These are phyloP conservation scores for Ophiosphaerella herpotricha DNA, from an alignment of 2,329 filamentous ascomycete genomes.

Conservation along the genomic window DNA sequence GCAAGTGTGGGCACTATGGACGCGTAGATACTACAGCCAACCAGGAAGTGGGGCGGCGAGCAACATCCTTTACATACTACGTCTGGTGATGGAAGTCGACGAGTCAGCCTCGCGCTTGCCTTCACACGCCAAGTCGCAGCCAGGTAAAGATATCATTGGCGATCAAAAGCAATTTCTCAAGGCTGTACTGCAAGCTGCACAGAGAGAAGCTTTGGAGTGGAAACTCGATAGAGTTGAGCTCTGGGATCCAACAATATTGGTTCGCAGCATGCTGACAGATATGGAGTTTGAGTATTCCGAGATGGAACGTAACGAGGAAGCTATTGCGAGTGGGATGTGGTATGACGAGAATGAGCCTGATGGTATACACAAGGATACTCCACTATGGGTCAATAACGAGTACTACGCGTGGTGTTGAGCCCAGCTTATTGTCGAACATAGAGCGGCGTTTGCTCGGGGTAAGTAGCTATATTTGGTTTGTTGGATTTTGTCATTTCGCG, in stretches of 20 bases:
- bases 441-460: background rate
- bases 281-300: conserved; percentile 22
- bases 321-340: conserved; percentile 72
- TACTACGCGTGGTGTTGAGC: conserved; percentile 38
- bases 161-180: conserved; percentile 31
- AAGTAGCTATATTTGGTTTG: background rate
- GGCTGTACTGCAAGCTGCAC: conserved; percentile 67
- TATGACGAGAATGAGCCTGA: conserved; percentile 54
- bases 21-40: conserved; percentile 49
- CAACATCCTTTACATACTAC: conserved; percentile 70
- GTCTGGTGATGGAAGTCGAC: conserved; percentile 63
- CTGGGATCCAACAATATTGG: conserved; percentile 73
- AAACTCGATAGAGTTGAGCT: conserved; percentile 69
- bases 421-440: background rate
- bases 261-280: conserved; percentile 16
- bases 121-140: conserved; percentile 1
- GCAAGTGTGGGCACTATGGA: conserved; percentile 72
- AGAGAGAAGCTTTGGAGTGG: conserved; percentile 70
- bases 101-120: conserved; percentile 12
- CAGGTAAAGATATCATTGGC: conserved; percentile 47
- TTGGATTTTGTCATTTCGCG: no score
- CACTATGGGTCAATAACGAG: conserved; percentile 41
- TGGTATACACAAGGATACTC: conserved; percentile 1
- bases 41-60: conserved; percentile 50
- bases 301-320: conserved; percentile 62